Evolutionary conservation across 345 rosid genomes (phyloP), one percentile per base, ranked within the genome.

Genomic region (Aquilaria sinensis): DNA sequence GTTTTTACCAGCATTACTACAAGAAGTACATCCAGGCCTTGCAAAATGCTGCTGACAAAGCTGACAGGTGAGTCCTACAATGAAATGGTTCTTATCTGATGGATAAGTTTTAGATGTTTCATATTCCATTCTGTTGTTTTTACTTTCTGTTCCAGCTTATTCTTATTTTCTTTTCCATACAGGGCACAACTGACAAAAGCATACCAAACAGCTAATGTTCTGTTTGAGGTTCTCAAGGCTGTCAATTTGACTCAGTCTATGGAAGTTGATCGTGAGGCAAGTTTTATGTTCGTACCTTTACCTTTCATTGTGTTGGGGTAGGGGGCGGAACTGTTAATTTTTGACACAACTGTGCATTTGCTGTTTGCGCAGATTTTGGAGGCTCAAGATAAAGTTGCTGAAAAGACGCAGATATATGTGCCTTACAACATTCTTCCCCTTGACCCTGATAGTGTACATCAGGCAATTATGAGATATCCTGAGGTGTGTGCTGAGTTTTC

Each of bases 101-200:
- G 54, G 30, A 57, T 23, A 23, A 23, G 23, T 23, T 37, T 37
- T 9, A 37, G 7, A 37, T 37, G 5, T 37, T 37, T 9, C 8
- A 9, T 37, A 37, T 37, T 37, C 43, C 43, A 37, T 37, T 37
- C 5, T 4, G 7, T 37, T 37, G 7, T 9, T 37, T 37, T 37
- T 9, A 37, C 5, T 37, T 9, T 9, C 43, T 37, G 7, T 37
- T 37, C 23, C 23, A 37, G 43, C 56, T 69, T 60, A 67, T 50
- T n/a, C 12, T 31, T 11, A 10, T 2, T 37, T 15, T 64, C 65
- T 7, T 74, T 66, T 10, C 55, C 58, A 57, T 79, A 52, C 77
- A 95, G 99, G 75, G 98, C 99, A 6, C 97, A 91, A 82, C 86
- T 95, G 73, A 89, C 99, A 29, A 95, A 95, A 81, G 99, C 99